Percentiles rank a stretch among this genome's conserved stretches.
These are phyloP conservation scores for Juncus effusus DNA, from an alignment of 176 grass and related monocot genomes.

Conservation along the genomic window DNA sequence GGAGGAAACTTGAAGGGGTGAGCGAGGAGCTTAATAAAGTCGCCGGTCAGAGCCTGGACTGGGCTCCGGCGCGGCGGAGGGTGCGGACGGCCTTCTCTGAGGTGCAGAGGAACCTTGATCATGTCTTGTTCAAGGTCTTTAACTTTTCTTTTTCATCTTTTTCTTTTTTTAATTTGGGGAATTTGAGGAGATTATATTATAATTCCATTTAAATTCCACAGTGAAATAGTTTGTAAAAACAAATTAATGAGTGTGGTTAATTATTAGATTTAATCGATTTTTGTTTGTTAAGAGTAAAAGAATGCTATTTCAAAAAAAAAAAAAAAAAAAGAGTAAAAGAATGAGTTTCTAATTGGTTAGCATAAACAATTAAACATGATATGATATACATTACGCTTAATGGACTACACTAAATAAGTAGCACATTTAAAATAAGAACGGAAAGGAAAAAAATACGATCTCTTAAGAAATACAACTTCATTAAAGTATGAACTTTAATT, in stretches of 20 bases:
- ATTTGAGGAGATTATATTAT: too few species aligned
- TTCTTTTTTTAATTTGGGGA: background rate
- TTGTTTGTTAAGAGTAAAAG: background rate
- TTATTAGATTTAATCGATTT: too few species aligned
- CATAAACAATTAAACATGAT: too few species aligned
- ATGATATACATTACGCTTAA: too few species aligned
- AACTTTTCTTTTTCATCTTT: background rate
- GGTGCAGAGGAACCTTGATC: constrained; percentile 67
- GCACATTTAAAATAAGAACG: too few species aligned
- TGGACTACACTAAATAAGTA: too few species aligned
- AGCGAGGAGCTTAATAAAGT: constrained; percentile 61
- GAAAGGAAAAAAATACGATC: too few species aligned
- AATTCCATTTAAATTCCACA: too few species aligned
- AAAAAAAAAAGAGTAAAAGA: background rate
- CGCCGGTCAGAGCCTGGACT: constrained; percentile 70
- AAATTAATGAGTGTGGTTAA: too few species aligned
- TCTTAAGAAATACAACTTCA: too few species aligned
- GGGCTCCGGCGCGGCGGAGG: constrained; percentile 71
- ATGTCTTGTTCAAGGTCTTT: constrained; percentile 77
- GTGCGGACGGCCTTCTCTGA: constrained; percentile 56
- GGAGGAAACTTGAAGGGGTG: constrained; percentile 51
- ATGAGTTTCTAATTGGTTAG: background rate
- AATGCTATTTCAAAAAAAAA: too few species aligned
- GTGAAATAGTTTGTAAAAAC: too few species aligned
- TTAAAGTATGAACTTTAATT: background rate